Evolutionary conservation across 768 basidiomycete species (phyloP).

Genomic region (Auricularia heimuer): DNA sequence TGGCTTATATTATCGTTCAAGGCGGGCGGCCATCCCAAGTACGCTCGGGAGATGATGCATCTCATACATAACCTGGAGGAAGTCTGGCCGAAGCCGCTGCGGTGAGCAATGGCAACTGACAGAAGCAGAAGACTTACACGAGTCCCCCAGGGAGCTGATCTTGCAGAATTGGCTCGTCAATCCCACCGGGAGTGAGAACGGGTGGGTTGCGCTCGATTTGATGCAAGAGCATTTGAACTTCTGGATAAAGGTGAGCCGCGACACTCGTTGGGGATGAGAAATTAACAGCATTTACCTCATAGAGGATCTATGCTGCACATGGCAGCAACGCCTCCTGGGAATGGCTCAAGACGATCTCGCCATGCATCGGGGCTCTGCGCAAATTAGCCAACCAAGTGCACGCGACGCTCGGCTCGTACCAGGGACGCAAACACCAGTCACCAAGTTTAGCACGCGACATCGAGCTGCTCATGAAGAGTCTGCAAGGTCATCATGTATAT

Average conservation of each 20-base stretch:
- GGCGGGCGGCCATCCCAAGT: neutral
- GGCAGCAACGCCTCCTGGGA: constrained; percentile 20
- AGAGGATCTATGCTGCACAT: constrained; percentile 23
- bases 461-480: constrained; percentile 14
- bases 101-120: constrained; percentile 10
- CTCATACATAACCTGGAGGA: constrained; percentile 19
- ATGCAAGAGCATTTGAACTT: constrained; percentile 27
- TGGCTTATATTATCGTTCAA: neutral
- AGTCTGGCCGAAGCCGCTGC: constrained; percentile 19
- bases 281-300: neutral
- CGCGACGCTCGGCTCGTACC: constrained; percentile 18
- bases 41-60: constrained; percentile 18
- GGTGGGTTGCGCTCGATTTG: constrained; percentile 21
- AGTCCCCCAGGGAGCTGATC: constrained; percentile 14
- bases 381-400: constrained; percentile 18
- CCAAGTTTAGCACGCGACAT: constrained; percentile 24
- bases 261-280: neutral
- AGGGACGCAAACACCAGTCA: constrained; percentile 22
- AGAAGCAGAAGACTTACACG: neutral
- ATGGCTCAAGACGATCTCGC: constrained; percentile 11
- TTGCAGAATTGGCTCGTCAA: constrained; percentile 27
- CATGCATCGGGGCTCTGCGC: constrained; percentile 18
- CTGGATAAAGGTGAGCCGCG: constrained; percentile 22
- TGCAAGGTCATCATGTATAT: constrained; percentile 17
- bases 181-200: constrained; percentile 15